Evolutionary conservation across 352 stramenopile genomes (phyloP).

Genomic region (Globisporangium cystogenes): DNA sequence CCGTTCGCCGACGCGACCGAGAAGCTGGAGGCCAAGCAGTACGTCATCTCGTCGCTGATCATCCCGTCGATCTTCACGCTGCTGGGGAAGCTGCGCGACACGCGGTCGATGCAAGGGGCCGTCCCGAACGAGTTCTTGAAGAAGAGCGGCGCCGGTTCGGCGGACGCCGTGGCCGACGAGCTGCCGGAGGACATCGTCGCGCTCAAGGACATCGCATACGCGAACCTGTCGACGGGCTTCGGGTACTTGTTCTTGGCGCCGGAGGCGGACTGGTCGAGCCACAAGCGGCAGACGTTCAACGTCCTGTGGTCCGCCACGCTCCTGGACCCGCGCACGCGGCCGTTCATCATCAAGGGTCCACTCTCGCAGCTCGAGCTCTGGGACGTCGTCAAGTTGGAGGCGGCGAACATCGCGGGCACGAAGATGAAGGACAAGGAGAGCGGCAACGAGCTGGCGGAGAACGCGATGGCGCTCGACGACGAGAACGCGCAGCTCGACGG

Average conservation of each 20-base stretch:
- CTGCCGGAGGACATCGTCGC: constrained; percentile 66
- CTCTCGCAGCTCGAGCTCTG: constrained; percentile 53
- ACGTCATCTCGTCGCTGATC: constrained; percentile 57
- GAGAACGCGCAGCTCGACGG: constrained; percentile 20
- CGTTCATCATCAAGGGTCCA: constrained; percentile 73
- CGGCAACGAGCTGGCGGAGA: constrained; percentile 32
- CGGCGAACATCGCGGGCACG: constrained; percentile 37
- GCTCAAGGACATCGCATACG: constrained; percentile 42
- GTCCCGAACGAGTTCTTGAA: neutral
- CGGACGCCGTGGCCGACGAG: constrained; percentile 4
- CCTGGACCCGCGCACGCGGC: constrained; percentile 62
- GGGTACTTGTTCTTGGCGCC: constrained; percentile 52
- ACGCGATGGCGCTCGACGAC: constrained; percentile 32
- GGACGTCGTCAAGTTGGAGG: constrained; percentile 63
- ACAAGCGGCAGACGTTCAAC: constrained; percentile 57
- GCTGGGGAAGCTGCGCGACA: constrained; percentile 50
- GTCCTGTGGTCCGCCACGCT: constrained; percentile 64
- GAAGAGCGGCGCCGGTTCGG: neutral
- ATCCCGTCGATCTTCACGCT: constrained; percentile 67
- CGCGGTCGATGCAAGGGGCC: constrained; percentile 3
- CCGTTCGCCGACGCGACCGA: constrained; percentile 55
- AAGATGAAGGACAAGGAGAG: constrained; percentile 49
- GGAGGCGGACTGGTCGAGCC: constrained; percentile 26
- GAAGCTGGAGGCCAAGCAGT: constrained; percentile 56
- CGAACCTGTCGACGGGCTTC: constrained; percentile 48